A percentile compares a stretch with the other conserved stretches of the same genome.
These are phyloP conservation scores for Stropharia rugosoannulata DNA, from an alignment of 768 basidiomycete species.

Conservation along the genomic window DNA sequence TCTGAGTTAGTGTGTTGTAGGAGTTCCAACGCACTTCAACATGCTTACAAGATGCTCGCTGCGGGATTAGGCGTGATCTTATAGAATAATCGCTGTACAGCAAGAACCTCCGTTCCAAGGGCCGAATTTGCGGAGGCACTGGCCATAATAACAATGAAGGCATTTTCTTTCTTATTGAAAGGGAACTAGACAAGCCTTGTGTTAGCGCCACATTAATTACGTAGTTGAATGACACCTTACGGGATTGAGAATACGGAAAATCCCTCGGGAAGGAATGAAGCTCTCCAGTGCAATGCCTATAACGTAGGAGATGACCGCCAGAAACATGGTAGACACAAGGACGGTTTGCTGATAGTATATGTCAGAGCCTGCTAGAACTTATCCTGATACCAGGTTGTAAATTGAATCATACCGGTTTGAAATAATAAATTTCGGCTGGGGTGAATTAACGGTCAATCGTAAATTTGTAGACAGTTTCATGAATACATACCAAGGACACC, in stretches of 20 bases:
- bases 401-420: conserved; percentile 44
- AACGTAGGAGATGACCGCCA: conserved; percentile 49
- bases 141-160: conserved; percentile 58
- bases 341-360: conserved; percentile 44
- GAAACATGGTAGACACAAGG: conserved; percentile 50
- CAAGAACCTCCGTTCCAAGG: conserved; percentile 52
- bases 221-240: conserved; percentile 22
- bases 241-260: conserved; percentile 52
- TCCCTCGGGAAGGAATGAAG: conserved; percentile 42
- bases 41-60: conserved; percentile 40
- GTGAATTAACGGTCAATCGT: not conserved
- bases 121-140: conserved; percentile 54
- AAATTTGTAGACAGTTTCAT: not conserved
- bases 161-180: conserved; percentile 61
- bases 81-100: conserved; percentile 54
- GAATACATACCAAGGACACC: conserved; percentile 41
- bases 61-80: conserved; percentile 47
- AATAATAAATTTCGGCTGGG: conserved; percentile 59
- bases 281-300: conserved; percentile 47
- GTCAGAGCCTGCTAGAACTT: not conserved
- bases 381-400: not conserved
- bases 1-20: not conserved
- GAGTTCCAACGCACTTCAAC: not conserved
- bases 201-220: not conserved
- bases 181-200: conserved; percentile 38